phyloP scores from a whole-genome alignment of 2,329 filamentous ascomycete genomes.

The Aspergillus costaricaensis region DNA sequence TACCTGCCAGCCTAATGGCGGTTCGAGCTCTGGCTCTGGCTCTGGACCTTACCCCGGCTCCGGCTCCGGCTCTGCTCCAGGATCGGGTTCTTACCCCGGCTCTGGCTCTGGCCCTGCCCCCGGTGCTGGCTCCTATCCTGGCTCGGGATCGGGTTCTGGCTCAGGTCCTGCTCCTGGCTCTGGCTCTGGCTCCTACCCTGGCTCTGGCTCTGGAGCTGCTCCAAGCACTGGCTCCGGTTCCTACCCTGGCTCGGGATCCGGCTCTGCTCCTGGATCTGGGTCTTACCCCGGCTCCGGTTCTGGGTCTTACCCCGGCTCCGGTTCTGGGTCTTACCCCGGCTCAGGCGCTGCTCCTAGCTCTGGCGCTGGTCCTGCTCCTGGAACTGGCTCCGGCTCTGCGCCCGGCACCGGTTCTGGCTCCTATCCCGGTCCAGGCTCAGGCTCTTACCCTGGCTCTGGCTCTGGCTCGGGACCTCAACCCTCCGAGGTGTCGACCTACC shows the following conservation, averaged over 20 bases:
- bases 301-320: no score
- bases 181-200: background rate
- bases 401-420: background rate
- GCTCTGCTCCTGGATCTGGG: background rate
- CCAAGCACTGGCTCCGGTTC: background rate
- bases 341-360: no score
- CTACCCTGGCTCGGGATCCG: background rate
- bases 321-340: no score
- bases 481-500: background rate
- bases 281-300: no score
- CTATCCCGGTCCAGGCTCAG: background rate
- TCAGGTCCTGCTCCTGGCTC: background rate
- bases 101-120: background rate
- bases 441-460: background rate
- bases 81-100: background rate
- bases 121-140: background rate
- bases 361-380: background rate
- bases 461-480: background rate
- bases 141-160: background rate
- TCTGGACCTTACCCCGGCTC: background rate
- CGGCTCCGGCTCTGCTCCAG: background rate
- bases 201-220: background rate
- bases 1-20: constrained; percentile 11
- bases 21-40: background rate
- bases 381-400: background rate